phyloP scores from a whole-genome alignment of 2,329 filamentous ascomycete species.

The Myriosclerotinia duriaeana region DNA sequence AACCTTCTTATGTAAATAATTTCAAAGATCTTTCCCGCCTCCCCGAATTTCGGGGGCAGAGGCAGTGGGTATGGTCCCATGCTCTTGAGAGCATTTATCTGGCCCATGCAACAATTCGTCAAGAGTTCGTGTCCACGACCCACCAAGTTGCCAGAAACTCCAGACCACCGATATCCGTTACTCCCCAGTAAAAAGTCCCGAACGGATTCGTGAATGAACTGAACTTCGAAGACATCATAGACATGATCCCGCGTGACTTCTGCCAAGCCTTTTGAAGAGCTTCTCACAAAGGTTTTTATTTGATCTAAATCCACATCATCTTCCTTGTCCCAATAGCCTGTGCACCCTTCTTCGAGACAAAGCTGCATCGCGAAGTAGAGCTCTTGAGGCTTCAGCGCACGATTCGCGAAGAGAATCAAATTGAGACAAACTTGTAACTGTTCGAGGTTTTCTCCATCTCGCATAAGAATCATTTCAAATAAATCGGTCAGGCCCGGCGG shows the following conservation, averaged over 20 bases:
- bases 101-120: conserved; percentile 31
- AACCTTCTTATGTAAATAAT: conserved; percentile 29
- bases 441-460: conserved; percentile 47
- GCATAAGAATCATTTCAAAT: conserved; percentile 34
- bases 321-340: conserved; percentile 31
- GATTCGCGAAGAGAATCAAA: conserved; percentile 53
- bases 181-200: conserved; percentile 45
- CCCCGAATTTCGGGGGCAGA: no score
- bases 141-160: conserved; percentile 28
- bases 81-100: conserved; percentile 26
- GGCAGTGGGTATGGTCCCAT: no score
- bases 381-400: conserved; percentile 32
- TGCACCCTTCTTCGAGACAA: conserved; percentile 26
- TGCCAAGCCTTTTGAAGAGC: conserved; percentile 47
- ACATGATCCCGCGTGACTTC: conserved; percentile 41
- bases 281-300: conserved; percentile 43
- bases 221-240: conserved; percentile 39
- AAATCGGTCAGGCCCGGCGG: conserved; percentile 27
- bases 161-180: conserved; percentile 31
- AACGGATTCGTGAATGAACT: conserved; percentile 46
- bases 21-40: no score
- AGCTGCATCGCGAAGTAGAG: conserved; percentile 33
- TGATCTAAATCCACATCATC: conserved; percentile 34
- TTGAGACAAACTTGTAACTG: conserved; percentile 49
- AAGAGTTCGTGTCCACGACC: conserved; percentile 16